Evolutionary conservation across 257 asterid genomes (phyloP).

Genomic region (Avicennia marina): DNA sequence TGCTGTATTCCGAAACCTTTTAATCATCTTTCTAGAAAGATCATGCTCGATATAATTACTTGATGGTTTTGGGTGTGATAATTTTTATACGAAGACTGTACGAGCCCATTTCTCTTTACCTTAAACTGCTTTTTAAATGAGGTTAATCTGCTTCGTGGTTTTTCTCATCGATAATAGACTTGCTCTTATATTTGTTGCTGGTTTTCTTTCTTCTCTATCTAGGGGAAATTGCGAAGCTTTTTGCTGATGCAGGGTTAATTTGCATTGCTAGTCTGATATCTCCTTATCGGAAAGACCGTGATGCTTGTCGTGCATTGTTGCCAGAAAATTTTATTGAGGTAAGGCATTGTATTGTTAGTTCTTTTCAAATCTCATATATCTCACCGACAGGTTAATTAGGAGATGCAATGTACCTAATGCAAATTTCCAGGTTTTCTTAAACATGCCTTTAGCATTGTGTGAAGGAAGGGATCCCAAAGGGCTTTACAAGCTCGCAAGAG

Average conservation of each 20-base stretch:
- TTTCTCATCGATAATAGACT: background rate
- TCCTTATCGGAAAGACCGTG: conserved; percentile 94
- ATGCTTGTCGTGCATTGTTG: conserved; percentile 78
- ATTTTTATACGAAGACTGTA: background rate
- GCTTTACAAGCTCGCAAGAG: conserved; percentile 95
- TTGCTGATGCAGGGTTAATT: conserved; percentile 95
- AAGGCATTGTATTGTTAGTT: conserved; percentile 20
- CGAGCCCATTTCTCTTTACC: background rate
- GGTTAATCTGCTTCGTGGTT: conserved; percentile 2
- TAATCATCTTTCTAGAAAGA: background rate
- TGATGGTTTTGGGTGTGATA: background rate
- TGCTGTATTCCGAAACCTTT: background rate
- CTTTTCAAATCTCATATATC: conserved; percentile 1
- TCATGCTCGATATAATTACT: background rate
- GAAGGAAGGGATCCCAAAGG: conserved; percentile 97
- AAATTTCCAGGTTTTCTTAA: conserved; percentile 61
- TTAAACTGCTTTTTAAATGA: background rate
- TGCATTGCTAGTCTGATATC: conserved; percentile 97
- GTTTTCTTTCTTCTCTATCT: conserved; percentile 12
- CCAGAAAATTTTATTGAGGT: conserved; percentile 81
- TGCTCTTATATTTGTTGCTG: background rate
- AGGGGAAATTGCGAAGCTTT: conserved; percentile 97
- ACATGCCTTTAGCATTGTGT: conserved; percentile 86
- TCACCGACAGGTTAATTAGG: background rate
- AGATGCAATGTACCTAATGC: conserved; percentile 4